phyloP scores from a whole-genome alignment of 2,329 filamentous ascomycete genomes.

The Blastomyces parvus region DNA sequence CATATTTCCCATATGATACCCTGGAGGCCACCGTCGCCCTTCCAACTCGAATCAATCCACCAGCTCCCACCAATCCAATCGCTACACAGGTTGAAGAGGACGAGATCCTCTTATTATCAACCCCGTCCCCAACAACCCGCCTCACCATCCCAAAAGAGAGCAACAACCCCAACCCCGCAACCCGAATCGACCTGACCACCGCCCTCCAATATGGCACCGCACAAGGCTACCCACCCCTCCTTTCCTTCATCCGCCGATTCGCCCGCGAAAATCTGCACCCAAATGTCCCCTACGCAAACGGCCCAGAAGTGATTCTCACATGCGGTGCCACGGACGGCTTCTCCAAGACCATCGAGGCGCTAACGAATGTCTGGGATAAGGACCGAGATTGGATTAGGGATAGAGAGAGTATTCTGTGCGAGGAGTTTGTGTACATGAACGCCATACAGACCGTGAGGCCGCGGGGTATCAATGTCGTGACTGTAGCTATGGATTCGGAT shows the following conservation, averaged over 20 bases:
- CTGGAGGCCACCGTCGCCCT: conserved; percentile 71
- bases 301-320: conserved; percentile 68
- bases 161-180: conserved; percentile 47
- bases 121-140: conserved; percentile 37
- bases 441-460: conserved; percentile 59
- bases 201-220: conserved; percentile 83
- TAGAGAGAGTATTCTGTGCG: conserved; percentile 67
- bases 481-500: conserved; percentile 65
- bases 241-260: conserved; percentile 70
- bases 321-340: conserved; percentile 82
- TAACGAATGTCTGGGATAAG: conserved; percentile 66
- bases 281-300: conserved; percentile 65
- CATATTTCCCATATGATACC: conserved; percentile 84
- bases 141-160: conserved; percentile 64
- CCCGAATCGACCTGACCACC: conserved; percentile 69
- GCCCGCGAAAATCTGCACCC: conserved; percentile 67
- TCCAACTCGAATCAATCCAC: conserved; percentile 52
- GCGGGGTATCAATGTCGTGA: conserved; percentile 60
- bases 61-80: conserved; percentile 30
- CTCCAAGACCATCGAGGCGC: conserved; percentile 62
- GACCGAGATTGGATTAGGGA: conserved; percentile 57
- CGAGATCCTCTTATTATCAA: conserved; percentile 20
- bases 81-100: conserved; percentile 32
- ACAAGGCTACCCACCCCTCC: conserved; percentile 69
- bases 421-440: conserved; percentile 73